Conservation (phyloP, 805 yeast genomes). For the Kazachstania kunashirensis region DNA sequence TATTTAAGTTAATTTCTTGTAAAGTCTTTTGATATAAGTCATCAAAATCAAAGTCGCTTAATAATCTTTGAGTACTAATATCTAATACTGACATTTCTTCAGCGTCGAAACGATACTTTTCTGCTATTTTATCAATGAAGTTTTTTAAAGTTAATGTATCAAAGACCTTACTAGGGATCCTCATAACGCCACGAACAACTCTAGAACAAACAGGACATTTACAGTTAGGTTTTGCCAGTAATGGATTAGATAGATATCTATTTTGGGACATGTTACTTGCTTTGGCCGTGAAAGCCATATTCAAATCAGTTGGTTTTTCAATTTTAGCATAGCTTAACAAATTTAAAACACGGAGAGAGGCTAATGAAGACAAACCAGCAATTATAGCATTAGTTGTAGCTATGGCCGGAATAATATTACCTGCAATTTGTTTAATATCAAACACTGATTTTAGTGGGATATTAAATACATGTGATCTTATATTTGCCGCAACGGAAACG, state of each 20-base stretch:
- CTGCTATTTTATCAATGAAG: conserved; percentile 42
- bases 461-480: conserved; percentile 59
- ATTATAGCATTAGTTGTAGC: conserved; percentile 96
- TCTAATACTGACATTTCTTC: conserved; percentile 29
- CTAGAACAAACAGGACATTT: conserved; percentile 59
- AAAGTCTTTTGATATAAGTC: conserved; percentile 53
- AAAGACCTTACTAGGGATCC: conserved; percentile 23
- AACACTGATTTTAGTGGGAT: conserved; percentile 70
- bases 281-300: conserved; percentile 43
- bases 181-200: conserved; percentile 43
- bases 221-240: conserved; percentile 51
- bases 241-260: conserved; percentile 57
- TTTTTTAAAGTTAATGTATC: conserved; percentile 33
- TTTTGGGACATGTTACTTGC: conserved; percentile 36
- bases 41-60: conserved; percentile 83
- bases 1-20: conserved; percentile 41
- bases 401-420: conserved; percentile 95
- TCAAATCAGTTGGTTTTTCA: conserved; percentile 29
- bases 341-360: conserved; percentile 49
- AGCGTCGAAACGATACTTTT: conserved; percentile 41
- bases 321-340: conserved; percentile 27
- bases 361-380: conserved; percentile 77
- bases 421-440: conserved; percentile 89
- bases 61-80: conserved; percentile 38
- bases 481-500: conserved; percentile 77